Conservation (phyloP, 2,329 filamentous ascomycete genomes). For the Rhynchosporium agropyri region DNA sequence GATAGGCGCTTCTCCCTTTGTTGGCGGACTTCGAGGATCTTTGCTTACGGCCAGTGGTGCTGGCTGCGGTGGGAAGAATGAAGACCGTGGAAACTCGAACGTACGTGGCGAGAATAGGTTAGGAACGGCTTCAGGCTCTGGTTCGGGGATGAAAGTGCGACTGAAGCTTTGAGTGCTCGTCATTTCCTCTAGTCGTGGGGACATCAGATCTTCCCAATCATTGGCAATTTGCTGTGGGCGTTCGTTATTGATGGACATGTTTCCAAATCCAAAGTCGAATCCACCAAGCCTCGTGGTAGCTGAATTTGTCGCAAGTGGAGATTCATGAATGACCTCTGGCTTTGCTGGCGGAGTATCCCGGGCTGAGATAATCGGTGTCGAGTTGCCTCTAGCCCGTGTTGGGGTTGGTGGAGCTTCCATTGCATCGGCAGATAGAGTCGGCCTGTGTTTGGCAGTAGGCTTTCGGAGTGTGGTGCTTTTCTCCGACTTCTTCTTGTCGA, state of each 20-base stretch:
- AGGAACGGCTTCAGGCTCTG: slow-evolving; percentile 34
- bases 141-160: slow-evolving; percentile 27
- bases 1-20: slow-evolving; percentile 73
- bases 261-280: slow-evolving; percentile 40
- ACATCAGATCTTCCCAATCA: slow-evolving; percentile 40
- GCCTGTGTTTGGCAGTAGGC: slow-evolving; percentile 61
- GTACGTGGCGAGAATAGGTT: slow-evolving; percentile 66
- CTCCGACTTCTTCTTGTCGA: slow-evolving; percentile 54
- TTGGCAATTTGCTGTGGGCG: slow-evolving; percentile 24
- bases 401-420: slow-evolving; percentile 49
- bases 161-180: slow-evolving; percentile 38
- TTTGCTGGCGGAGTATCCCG: slow-evolving; percentile 30
- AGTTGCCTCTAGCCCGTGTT: slow-evolving; percentile 54
- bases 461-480: slow-evolving; percentile 47
- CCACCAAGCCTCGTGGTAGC: slow-evolving; percentile 31
- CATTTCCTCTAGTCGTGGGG: slow-evolving; percentile 41
- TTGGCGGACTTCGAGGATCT: slow-evolving; percentile 76
- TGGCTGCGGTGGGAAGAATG: slow-evolving; percentile 54
- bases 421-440: slow-evolving; percentile 61
- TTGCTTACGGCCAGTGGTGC: slow-evolving; percentile 41
- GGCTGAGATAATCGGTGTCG: slow-evolving; percentile 49
- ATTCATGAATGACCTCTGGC: slow-evolving; percentile 21
- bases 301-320: slow-evolving; percentile 25
- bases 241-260: slow-evolving; percentile 25
- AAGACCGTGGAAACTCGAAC: slow-evolving; percentile 72